Evolutionary conservation across 805 yeast species (phyloP).

Genomic region (Dipodascus albidus): DNA sequence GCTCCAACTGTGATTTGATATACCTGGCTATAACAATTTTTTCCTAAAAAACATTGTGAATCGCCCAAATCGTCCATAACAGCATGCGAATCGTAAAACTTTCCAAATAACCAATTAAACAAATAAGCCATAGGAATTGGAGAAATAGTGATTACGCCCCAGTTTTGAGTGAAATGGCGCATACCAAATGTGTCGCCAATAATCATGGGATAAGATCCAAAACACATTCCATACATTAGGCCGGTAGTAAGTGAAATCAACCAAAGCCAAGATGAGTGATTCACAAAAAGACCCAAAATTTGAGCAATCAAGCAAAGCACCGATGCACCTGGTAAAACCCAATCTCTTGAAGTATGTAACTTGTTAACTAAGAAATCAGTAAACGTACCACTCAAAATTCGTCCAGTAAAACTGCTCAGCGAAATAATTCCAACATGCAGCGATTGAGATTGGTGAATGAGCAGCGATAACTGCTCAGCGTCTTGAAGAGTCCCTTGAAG

Average conservation of each 20-base stretch:
- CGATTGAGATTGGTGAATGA: conserved; percentile 48
- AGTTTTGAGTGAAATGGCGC: conserved; percentile 51
- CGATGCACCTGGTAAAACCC: conserved; percentile 46
- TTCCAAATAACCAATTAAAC: conserved; percentile 52
- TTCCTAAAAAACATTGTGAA: conserved; percentile 14
- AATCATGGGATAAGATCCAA: conserved; percentile 61
- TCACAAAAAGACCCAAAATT: conserved; percentile 30
- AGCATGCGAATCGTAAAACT: conserved; percentile 42
- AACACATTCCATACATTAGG: conserved; percentile 58
- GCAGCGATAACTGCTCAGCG: background rate
- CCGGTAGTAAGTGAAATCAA: conserved; percentile 48
- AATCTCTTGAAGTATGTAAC: conserved; percentile 37
- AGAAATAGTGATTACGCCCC: conserved; percentile 59
- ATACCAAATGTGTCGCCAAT: conserved; percentile 64
- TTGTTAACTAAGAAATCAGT: conserved; percentile 47
- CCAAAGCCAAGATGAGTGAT: conserved; percentile 31
- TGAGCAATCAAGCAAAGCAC: conserved; percentile 39
- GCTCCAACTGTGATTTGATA: background rate
- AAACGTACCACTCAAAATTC: conserved; percentile 48
- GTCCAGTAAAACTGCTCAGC: conserved; percentile 51
- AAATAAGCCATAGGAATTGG: conserved; percentile 51
- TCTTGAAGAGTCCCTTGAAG: background rate
- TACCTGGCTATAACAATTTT: conserved; percentile 13
- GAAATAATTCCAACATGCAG: conserved; percentile 61
- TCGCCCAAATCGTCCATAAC: conserved; percentile 13